A percentile compares a stretch with the other conserved stretches of the same genome.
phyloP scores from a whole-genome alignment of 1,284 basidiomycete species.

The Boletus semigastroideus region DNA sequence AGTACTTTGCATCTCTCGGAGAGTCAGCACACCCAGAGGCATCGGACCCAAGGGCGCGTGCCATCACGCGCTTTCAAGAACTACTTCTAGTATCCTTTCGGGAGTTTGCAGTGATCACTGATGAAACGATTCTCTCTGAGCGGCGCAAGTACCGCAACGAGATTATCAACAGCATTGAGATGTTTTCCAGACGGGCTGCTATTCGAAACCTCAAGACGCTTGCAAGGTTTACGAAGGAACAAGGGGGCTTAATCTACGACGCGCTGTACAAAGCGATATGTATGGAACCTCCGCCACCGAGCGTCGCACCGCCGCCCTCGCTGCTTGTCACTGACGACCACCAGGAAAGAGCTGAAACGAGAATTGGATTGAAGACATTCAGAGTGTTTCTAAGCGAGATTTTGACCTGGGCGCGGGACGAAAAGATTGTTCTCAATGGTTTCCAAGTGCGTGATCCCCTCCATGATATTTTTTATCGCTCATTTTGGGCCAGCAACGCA shows the following conservation, averaged over 20 bases:
- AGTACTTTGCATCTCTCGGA: slow-evolving; percentile 92
- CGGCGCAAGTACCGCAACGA: slow-evolving; percentile 86
- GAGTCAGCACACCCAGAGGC: slow-evolving; percentile 94
- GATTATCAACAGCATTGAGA: slow-evolving; percentile 92
- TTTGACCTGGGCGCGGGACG: slow-evolving; percentile 95
- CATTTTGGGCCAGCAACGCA: slow-evolving; percentile 57
- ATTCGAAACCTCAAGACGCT: slow-evolving; percentile 85
- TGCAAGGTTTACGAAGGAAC: slow-evolving; percentile 85
- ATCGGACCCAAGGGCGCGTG: slow-evolving; percentile 84
- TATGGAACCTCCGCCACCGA: slow-evolving; percentile 64
- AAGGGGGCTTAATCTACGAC: slow-evolving; percentile 89
- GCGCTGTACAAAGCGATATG: slow-evolving; percentile 88
- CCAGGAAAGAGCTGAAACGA: slow-evolving; percentile 84
- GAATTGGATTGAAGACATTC: slow-evolving; percentile 89
- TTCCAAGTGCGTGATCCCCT: slow-evolving; percentile 64
- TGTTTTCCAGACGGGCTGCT: slow-evolving; percentile 93
- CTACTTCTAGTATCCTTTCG: slow-evolving; percentile 94
- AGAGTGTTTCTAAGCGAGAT: slow-evolving; percentile 89
- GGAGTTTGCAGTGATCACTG: slow-evolving; percentile 95
- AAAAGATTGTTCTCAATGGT: slow-evolving; percentile 89
- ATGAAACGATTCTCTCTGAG: slow-evolving; percentile 91
- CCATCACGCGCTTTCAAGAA: slow-evolving; percentile 98
- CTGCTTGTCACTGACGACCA: slow-evolving; percentile 55
- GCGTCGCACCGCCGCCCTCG: slow-evolving; percentile 45
- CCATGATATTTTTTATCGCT: slow-evolving; percentile 8